These are phyloP conservation scores for Pichia sp. DNA, from an alignment of 1,139 yeast genomes.

Conservation along the genomic window DNA sequence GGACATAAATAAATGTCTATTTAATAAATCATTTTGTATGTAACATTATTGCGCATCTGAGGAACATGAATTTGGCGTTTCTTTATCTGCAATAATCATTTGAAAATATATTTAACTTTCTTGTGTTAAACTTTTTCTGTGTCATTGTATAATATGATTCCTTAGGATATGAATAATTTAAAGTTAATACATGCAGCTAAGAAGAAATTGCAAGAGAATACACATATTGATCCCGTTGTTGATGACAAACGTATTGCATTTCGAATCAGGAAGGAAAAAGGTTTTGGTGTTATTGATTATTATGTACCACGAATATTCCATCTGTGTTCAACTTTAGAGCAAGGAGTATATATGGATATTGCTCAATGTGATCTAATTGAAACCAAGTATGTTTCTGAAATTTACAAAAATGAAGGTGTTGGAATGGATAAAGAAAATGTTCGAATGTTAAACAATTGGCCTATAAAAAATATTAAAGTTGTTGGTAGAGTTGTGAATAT, in stretches of 20 bases:
- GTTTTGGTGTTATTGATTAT: slow-evolving; percentile 19
- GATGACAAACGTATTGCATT: slow-evolving; percentile 6
- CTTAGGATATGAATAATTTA: neutral
- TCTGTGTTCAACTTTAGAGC: slow-evolving; percentile 28
- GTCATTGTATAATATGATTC: too few species aligned
- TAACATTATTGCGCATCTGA: too few species aligned
- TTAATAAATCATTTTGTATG: too few species aligned
- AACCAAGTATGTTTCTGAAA: neutral
- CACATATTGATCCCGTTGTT: neutral
- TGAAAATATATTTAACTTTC: too few species aligned
- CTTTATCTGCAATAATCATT: too few species aligned
- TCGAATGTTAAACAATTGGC: slow-evolving; percentile 32
- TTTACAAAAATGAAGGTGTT: slow-evolving; percentile 8
- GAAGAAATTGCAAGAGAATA: slow-evolving; percentile 1
- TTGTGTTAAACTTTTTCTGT: too few species aligned
- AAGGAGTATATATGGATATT: neutral
- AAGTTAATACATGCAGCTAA: slow-evolving; percentile 7
- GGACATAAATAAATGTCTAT: too few species aligned
- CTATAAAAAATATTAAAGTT: slow-evolving; percentile 29
- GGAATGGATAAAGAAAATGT: neutral
- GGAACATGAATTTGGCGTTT: too few species aligned
- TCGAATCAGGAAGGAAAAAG: neutral
- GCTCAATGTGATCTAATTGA: neutral
- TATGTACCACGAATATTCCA: slow-evolving; percentile 35
- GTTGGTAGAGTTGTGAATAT: slow-evolving; percentile 30